These are phyloP conservation scores for Herpetomonas samuelpessoai DNA, from an alignment of 208 protist genomes.

Conservation along the genomic window DNA sequence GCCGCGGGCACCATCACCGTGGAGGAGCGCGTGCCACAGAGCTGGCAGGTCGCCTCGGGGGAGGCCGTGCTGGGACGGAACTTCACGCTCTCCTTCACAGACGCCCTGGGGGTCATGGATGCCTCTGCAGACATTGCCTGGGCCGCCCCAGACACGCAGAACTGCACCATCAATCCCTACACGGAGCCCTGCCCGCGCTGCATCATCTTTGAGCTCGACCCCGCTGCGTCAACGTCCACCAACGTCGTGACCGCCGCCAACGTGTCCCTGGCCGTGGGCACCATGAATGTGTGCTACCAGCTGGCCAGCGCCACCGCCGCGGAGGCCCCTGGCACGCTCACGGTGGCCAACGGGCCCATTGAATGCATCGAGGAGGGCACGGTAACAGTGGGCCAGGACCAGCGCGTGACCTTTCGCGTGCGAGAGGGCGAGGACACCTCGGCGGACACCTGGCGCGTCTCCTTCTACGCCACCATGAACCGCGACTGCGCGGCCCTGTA, in stretches of 20 bases:
- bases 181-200: conserved; percentile 36
- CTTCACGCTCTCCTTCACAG: conserved; percentile 61
- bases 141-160: conserved; percentile 53
- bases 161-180: conserved; percentile 47
- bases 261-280: conserved; percentile 35
- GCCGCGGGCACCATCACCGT: conserved; percentile 43
- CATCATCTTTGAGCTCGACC: conserved; percentile 54
- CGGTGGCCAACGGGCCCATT: conserved; percentile 45
- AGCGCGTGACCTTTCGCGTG: conserved; percentile 63
- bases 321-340: conserved; percentile 38
- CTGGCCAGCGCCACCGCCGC: conserved; percentile 62
- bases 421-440: conserved; percentile 38
- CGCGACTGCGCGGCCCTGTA: conserved; percentile 48
- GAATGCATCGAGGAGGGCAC: conserved; percentile 51
- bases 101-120: conserved; percentile 36
- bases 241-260: conserved; percentile 35
- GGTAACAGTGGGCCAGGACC: conserved; percentile 62
- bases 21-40: conserved; percentile 35
- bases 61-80: conserved; percentile 32
- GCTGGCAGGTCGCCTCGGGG: conserved; percentile 31
- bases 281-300: conserved; percentile 79
- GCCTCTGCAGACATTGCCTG: conserved; percentile 49
- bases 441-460: conserved; percentile 74
- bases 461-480: conserved; percentile 54
- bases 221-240: conserved; percentile 22